Percentiles rank a stretch among this genome's conserved stretches.
Evolutionary conservation across 2,329 filamentous ascomycete species (phyloP).

Genomic region (Hypocreales sp.): DNA sequence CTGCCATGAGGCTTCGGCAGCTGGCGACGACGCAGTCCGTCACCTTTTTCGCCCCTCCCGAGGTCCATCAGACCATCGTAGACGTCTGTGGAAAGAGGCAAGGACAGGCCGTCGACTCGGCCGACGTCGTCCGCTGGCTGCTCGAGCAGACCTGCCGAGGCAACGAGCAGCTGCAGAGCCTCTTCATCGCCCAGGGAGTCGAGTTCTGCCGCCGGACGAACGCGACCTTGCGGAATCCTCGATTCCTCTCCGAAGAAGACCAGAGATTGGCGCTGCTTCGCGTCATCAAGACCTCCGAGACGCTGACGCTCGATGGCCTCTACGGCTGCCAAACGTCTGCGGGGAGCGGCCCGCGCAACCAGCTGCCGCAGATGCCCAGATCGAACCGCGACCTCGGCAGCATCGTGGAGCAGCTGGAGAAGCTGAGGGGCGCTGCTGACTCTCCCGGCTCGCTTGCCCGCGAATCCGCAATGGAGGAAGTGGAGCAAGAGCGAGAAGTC

Average conservation of each 20-base stretch:
- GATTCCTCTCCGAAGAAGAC: slow-evolving; percentile 19
- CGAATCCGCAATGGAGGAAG: slow-evolving; percentile 40
- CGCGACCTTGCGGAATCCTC: slow-evolving; percentile 23
- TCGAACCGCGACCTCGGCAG: neutral
- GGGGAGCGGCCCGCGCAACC: neutral
- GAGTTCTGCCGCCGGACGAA: slow-evolving; percentile 44
- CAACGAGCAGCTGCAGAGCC: slow-evolving; percentile 41
- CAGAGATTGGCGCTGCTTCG: slow-evolving; percentile 17
- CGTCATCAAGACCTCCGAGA: slow-evolving; percentile 28
- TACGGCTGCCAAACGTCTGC: slow-evolving; percentile 23
- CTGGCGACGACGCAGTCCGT: slow-evolving; percentile 39
- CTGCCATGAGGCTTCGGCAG: slow-evolving; percentile 50
- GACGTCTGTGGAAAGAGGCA: slow-evolving; percentile 16
- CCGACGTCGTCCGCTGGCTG: slow-evolving; percentile 35
- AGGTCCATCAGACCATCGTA: slow-evolving; percentile 45
- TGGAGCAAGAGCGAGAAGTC: slow-evolving; percentile 42
- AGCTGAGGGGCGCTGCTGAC: neutral
- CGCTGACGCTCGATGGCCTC: slow-evolving; percentile 39
- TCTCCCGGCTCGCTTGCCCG: too few relatives aligned
- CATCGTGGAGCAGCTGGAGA: neutral
- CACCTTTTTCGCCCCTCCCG: slow-evolving; percentile 38
- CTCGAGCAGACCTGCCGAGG: slow-evolving; percentile 45
- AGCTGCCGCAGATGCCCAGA: too few relatives aligned
- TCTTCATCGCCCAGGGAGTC: slow-evolving; percentile 43
- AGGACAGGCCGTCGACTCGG: slow-evolving; percentile 4